Evolutionary conservation across 2,329 filamentous ascomycete species (phyloP).

Genomic region (Dryadomyces sulphureus): DNA sequence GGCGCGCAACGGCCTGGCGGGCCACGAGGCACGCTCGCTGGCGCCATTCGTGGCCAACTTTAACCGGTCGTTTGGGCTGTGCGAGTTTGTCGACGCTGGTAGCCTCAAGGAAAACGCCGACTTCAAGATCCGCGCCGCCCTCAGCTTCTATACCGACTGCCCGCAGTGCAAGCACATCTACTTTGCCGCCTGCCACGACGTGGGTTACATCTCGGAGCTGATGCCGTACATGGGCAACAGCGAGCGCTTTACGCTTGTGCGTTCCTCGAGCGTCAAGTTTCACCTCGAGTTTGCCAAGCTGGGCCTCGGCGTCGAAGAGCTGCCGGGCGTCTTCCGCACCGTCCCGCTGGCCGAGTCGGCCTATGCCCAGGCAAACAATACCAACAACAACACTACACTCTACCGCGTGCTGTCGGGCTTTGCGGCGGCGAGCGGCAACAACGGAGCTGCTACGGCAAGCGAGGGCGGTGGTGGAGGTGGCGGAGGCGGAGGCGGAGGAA

Average conservation of each 20-base stretch:
- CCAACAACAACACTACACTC: not conserved
- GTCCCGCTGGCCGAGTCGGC: not conserved
- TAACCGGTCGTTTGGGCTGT: constrained; percentile 39
- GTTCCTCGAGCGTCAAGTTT: constrained; percentile 27
- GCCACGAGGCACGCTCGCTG: constrained; percentile 39
- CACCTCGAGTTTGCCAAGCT: constrained; percentile 37
- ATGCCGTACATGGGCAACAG: constrained; percentile 32
- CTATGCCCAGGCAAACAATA: not conserved
- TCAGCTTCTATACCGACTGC: constrained; percentile 38
- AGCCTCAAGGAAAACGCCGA: constrained; percentile 44
- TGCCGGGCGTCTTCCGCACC: constrained; percentile 34
- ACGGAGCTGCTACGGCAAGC: too few relatives aligned
- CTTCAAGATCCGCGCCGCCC: constrained; percentile 39
- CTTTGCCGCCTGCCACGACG: constrained; percentile 48
- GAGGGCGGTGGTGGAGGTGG: too few relatives aligned
- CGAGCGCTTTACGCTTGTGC: constrained; percentile 39
- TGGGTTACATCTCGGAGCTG: constrained; percentile 40
- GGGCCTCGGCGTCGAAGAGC: constrained; percentile 32
- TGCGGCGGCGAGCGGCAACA: too few relatives aligned
- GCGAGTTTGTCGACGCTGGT: constrained; percentile 47
- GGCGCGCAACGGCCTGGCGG: constrained; percentile 30
- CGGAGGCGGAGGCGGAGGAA: too few relatives aligned
- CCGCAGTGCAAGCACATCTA: constrained; percentile 49
- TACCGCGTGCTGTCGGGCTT: too few relatives aligned
- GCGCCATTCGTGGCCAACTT: constrained; percentile 41